Percentiles rank a stretch among this genome's conserved stretches.
These are phyloP conservation scores for Xylariaceae sp. DNA, from an alignment of 2,329 filamentous ascomycete species.

Conservation along the genomic window DNA sequence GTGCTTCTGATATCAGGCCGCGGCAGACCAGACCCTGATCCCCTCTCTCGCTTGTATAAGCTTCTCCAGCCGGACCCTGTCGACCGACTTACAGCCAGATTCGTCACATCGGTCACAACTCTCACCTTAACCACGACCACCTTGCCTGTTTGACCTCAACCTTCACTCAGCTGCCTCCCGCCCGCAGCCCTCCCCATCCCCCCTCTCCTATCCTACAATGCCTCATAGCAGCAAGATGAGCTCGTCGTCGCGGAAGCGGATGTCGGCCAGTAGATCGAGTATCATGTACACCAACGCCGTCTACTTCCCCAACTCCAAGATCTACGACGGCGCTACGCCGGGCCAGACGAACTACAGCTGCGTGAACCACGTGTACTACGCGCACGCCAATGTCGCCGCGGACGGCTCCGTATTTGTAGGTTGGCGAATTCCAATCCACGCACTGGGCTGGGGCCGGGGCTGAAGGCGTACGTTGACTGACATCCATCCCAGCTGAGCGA, in stretches of 20 bases:
- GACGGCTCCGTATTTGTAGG: constrained; percentile 71
- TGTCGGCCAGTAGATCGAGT: constrained; percentile 35
- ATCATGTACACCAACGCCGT: constrained; percentile 65
- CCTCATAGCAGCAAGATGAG: constrained; percentile 24
- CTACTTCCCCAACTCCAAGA: constrained; percentile 74
- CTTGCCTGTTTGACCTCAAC: too few relatives aligned
- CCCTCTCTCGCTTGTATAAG: too few relatives aligned
- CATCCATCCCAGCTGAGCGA: constrained; percentile 58
- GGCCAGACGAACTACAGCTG: constrained; percentile 67
- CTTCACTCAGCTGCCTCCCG: not conserved
- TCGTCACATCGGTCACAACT: not conserved
- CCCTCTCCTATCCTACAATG: constrained; percentile 1
- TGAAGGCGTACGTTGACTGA: too few relatives aligned
- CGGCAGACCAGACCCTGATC: too few relatives aligned
- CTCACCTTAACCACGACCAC: too few relatives aligned
- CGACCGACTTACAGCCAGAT: too few relatives aligned
- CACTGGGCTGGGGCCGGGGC: too few relatives aligned
- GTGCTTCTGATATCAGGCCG: too few relatives aligned
- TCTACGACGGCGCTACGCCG: constrained; percentile 67
- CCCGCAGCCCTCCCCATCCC: not conserved
- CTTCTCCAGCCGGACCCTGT: too few relatives aligned
- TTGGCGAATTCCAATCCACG: too few relatives aligned
- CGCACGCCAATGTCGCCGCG: constrained; percentile 65
- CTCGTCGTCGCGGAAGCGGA: constrained; percentile 36
- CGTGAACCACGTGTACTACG: constrained; percentile 77